Evolutionary conservation across 2,329 filamentous ascomycete genomes (phyloP).

Genomic region (Diaporthe vaccinii): DNA sequence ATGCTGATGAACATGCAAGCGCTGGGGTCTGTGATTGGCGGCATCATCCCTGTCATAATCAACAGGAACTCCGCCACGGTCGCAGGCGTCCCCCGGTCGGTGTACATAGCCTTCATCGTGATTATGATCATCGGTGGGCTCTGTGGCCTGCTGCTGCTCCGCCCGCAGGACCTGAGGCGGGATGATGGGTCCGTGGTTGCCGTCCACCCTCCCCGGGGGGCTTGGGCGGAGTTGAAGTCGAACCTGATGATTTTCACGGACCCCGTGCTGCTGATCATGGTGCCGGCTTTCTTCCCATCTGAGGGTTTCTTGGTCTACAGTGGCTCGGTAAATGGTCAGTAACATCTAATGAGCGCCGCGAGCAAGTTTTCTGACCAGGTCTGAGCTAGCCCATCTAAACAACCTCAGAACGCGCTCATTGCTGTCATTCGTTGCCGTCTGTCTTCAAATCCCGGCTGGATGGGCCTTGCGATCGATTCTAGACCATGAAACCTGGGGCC

Average conservation of each 20-base stretch:
- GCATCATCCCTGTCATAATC: conserved; percentile 48
- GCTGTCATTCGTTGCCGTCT: conserved; percentile 49
- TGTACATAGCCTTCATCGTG: conserved; percentile 48
- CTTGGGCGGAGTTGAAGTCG: conserved; percentile 12
- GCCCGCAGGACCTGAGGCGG: background rate
- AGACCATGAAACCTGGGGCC: conserved; percentile 33
- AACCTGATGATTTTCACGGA: conserved; percentile 45
- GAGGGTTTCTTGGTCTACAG: conserved; percentile 51
- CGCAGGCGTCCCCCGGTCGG: conserved; percentile 5
- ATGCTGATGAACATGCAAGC: conserved; percentile 49
- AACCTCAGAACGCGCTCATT: conserved; percentile 41
- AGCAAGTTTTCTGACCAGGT: background rate
- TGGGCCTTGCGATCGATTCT: conserved; percentile 45
- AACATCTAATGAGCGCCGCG: too few species aligned
- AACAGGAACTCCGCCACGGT: conserved; percentile 43
- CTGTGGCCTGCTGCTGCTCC: conserved; percentile 10
- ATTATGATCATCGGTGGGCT: conserved; percentile 44
- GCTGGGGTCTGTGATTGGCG: conserved; percentile 47
- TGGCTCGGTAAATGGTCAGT: conserved; percentile 49
- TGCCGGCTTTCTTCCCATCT: conserved; percentile 45
- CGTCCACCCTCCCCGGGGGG: conserved; percentile 28
- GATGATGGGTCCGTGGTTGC: conserved; percentile 39
- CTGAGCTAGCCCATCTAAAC: background rate
- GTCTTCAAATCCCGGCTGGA: conserved; percentile 49
- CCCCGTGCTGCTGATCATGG: conserved; percentile 18